Conservation (phyloP, 2,329 filamentous ascomycete species). For the Xylaria sp. region DNA sequence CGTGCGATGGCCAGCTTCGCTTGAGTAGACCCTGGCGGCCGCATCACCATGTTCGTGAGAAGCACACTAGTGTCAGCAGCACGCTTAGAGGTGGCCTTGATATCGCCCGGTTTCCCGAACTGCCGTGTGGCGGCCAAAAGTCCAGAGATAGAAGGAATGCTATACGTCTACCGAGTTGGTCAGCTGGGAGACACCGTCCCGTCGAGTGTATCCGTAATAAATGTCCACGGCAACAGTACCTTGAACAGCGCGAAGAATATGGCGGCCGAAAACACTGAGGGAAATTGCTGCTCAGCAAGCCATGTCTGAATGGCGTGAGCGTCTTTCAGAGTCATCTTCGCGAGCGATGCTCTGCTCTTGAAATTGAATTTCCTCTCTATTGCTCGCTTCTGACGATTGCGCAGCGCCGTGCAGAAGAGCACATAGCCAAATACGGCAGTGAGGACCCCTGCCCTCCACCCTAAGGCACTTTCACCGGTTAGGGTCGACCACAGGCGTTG, state of each 20-base stretch:
- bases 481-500: not conserved
- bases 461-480: not conserved
- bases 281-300: constrained; percentile 63
- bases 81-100: constrained; percentile 60
- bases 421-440: not conserved
- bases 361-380: constrained; percentile 10
- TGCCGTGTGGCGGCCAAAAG: constrained; percentile 62
- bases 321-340: constrained; percentile 31
- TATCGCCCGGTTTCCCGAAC: constrained; percentile 52
- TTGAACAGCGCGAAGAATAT: constrained; percentile 70
- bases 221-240: constrained; percentile 48
- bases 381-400: constrained; percentile 13
- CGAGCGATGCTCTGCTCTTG: constrained; percentile 10
- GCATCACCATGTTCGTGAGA: constrained; percentile 59
- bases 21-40: constrained; percentile 57
- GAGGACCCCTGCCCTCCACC: not conserved
- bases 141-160: constrained; percentile 64
- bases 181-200: not conserved
- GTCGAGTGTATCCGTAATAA: not conserved
- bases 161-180: constrained; percentile 54
- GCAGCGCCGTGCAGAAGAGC: constrained; percentile 14
- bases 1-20: constrained; percentile 66
- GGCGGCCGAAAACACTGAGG: constrained; percentile 60
- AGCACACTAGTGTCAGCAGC: constrained; percentile 64
- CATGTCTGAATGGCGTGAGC: constrained; percentile 22